Evolutionary conservation across 108 stramenopile species (phyloP), one percentile per base, ranked within the genome.

Genomic region (Aurantiochytrium sp.): DNA sequence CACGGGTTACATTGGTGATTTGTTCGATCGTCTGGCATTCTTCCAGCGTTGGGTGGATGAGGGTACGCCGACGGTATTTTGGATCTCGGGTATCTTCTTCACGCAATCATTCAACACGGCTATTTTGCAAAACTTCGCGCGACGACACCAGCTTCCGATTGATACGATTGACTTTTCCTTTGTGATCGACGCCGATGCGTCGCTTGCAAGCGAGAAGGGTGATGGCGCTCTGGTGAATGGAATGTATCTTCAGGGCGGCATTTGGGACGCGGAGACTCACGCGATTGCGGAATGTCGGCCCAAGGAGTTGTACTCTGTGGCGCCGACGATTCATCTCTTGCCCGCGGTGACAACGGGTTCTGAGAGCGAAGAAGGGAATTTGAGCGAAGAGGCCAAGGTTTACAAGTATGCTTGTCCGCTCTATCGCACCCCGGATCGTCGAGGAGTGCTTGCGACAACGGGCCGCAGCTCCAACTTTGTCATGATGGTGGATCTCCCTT

Each of bases 61-160:
- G 44, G 87, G 89, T n/a, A 59, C 72, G 21, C 72, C 94, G 19
- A 92, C 92, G 4, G 87, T 92, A 51, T 95, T 88, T 87, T 95
- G 95, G 95, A 51, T 94, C 57, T 91, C 90, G 23, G 95, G 94
- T 1, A 93, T 94, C 91, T 95, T 92, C 92, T 95, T 95, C 88
- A 93, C 94, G 18, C 95, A 95, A 87, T 94, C 95, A 3, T 95
- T 95, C 92, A 93, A 94, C 92, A 95, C 95, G 5, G 95, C 94
- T 58, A 95, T 94, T 19, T 60, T 94, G 58, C 95, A 95, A 72
- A 95, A 95, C 72, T 95, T 87, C 73, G 95, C 95, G 55, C 91
- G 95, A 12, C 91, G 91, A 55, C 60, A 94, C 87, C 21, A 92
- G 91, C 89, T 92, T 16, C 94, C 95, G 19, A 95, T 95, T 58